phyloP scores from a whole-genome alignment of 371 early-diverging fungal genomes.

The Syncephalastrum sp. region DNA sequence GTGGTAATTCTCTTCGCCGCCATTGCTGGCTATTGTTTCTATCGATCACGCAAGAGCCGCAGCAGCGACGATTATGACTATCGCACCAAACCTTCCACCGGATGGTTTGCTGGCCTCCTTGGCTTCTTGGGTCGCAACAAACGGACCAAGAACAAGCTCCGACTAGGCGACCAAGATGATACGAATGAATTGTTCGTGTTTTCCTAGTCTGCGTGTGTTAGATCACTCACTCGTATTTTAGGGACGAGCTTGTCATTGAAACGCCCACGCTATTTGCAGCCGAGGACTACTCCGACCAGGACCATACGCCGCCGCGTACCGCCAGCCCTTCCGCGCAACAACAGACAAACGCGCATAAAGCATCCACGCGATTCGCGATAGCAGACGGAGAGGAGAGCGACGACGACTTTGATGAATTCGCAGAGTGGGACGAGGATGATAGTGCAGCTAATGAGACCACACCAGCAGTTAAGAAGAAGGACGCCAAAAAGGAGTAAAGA shows the following conservation, averaged over 20 bases:
- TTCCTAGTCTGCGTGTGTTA: background rate
- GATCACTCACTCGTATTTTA: constrained; percentile 8
- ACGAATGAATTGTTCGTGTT: constrained; percentile 46
- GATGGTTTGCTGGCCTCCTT: background rate
- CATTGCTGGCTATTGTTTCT: constrained; percentile 34
- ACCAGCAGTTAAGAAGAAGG: too few species aligned
- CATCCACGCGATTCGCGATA: constrained; percentile 24
- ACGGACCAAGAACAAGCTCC: constrained; percentile 20
- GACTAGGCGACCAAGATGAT: constrained; percentile 43
- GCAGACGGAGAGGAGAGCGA: constrained; percentile 30
- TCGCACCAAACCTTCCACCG: background rate
- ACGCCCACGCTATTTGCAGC: constrained; percentile 45
- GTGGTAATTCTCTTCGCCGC: constrained; percentile 27
- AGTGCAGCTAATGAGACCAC: too few species aligned
- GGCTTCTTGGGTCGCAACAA: constrained; percentile 7
- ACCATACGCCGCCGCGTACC: constrained; percentile 2
- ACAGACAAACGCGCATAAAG: background rate
- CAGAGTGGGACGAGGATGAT: constrained; percentile 33
- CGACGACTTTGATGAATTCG: constrained; percentile 41
- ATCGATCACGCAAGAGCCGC: constrained; percentile 8
- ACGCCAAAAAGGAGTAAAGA: too few species aligned
- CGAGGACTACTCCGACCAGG: constrained; percentile 31
- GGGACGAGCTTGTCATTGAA: constrained; percentile 48
- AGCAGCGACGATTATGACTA: background rate
- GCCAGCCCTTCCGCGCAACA: background rate